A percentile compares a stretch with the other conserved stretches of the same genome.
Evolutionary conservation across 2,329 filamentous ascomycete genomes (phyloP).

Genomic region (Teratosphaeria pseudoeucalypti): DNA sequence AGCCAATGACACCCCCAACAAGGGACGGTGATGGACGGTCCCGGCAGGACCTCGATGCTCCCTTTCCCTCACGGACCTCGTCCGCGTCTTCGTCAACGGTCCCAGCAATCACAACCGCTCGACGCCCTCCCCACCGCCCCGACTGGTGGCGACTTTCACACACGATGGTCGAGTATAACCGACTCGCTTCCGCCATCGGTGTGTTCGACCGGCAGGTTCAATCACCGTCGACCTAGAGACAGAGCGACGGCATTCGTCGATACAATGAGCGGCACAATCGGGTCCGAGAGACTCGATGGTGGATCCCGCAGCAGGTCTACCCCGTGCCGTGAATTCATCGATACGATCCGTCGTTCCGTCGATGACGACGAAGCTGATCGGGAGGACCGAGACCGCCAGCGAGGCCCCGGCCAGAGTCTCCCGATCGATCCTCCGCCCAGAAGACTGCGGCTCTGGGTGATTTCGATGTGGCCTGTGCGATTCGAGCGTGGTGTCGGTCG

Average conservation of each 20-base stretch:
- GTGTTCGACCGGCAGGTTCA: conserved; percentile 48
- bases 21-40: conserved; percentile 15
- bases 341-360: neutral
- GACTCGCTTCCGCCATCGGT: too few species aligned
- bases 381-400: neutral
- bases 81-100: conserved; percentile 42
- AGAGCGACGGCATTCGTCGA: conserved; percentile 46
- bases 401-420: neutral
- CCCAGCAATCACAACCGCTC: conserved; percentile 39
- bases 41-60: conserved; percentile 48
- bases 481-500: neutral
- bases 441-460: neutral
- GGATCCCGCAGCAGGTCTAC: conserved; percentile 44
- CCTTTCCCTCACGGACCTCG: conserved; percentile 51
- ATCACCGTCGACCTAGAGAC: conserved; percentile 37
- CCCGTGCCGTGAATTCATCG: conserved; percentile 34
- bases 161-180: conserved; percentile 58
- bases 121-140: conserved; percentile 40
- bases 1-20: neutral
- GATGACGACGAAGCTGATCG: neutral
- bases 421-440: neutral
- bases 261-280: conserved; percentile 54
- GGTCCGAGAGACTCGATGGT: conserved; percentile 32
- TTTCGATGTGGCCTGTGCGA: neutral
- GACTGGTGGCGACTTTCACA: conserved; percentile 50